Conservation (phyloP, 371 early-diverging fungal species). For the Paraphysoderma sedebokerense region DNA sequence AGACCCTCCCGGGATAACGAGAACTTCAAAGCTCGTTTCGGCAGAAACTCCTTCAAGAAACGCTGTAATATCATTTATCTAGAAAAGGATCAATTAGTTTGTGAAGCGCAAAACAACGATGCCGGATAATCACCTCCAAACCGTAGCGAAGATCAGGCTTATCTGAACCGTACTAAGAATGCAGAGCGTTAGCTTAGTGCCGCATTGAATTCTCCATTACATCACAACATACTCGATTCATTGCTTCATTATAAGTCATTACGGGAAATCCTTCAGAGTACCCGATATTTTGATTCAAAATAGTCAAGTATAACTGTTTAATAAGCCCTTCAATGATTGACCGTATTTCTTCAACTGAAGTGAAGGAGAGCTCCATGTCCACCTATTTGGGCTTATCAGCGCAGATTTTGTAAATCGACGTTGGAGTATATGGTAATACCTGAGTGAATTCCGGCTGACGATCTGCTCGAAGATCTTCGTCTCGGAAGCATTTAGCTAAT, state of each 20-base stretch:
- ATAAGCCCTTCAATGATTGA: slow-evolving; percentile 57
- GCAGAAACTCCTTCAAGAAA: too few species aligned
- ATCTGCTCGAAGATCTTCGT: slow-evolving; percentile 75
- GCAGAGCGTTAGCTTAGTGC: too few species aligned
- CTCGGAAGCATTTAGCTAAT: slow-evolving; percentile 83
- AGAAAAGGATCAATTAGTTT: too few species aligned
- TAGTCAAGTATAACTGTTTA: slow-evolving; percentile 42
- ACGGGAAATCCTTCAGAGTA: slow-evolving; percentile 28
- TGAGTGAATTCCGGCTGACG: slow-evolving; percentile 91
- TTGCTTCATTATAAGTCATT: slow-evolving; percentile 63
- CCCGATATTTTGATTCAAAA: slow-evolving; percentile 26
- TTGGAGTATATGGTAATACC: slow-evolving; percentile 12
- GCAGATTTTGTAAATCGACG: not conserved
- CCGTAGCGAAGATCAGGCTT: slow-evolving; percentile 76
- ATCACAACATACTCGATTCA: too few species aligned
- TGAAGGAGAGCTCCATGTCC: slow-evolving; percentile 81
- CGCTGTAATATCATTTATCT: too few species aligned
- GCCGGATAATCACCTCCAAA: slow-evolving; percentile 25
- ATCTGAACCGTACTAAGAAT: slow-evolving; percentile 68
- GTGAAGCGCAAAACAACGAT: too few species aligned
- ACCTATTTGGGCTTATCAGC: slow-evolving; percentile 26
- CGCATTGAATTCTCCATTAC: too few species aligned
- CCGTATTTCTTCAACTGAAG: slow-evolving; percentile 46
- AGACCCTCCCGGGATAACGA: too few species aligned
- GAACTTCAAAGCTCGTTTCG: too few species aligned